Evolutionary conservation across 2,329 filamentous ascomycete genomes (phyloP).

Genomic region (Aspergillus quadricinctus): DNA sequence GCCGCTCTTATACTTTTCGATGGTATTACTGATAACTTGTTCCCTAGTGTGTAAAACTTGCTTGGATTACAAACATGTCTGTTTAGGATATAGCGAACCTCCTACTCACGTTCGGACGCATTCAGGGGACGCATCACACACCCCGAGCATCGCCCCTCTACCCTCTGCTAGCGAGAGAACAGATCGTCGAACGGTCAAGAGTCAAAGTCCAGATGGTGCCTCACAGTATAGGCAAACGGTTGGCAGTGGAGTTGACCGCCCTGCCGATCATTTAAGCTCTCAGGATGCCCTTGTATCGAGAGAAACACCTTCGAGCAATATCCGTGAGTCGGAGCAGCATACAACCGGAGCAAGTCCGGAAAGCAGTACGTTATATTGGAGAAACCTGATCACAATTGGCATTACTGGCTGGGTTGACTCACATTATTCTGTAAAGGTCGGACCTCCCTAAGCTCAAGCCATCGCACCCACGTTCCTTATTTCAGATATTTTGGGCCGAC

Average conservation of each 20-base stretch:
- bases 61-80: conserved; percentile 64
- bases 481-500: conserved; percentile 89
- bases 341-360: conserved; percentile 29
- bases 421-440: conserved; percentile 21
- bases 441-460: conserved; percentile 34
- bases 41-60: conserved; percentile 61
- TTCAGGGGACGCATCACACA: conserved; percentile 24
- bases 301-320: conserved; percentile 12
- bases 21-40: not conserved
- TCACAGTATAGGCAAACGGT: conserved; percentile 5
- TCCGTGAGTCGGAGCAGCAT: conserved; percentile 25
- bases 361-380: conserved; percentile 28
- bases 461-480: conserved; percentile 63
- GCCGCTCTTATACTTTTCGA: not conserved
- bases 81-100: conserved; percentile 61
- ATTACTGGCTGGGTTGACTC: conserved; percentile 2
- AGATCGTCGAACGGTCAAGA: conserved; percentile 19
- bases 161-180: conserved; percentile 14
- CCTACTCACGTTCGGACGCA: conserved; percentile 29
- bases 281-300: conserved; percentile 12
- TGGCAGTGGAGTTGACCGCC: conserved; percentile 9
- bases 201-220: conserved; percentile 24
- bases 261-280: conserved; percentile 11
- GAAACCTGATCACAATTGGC: not conserved
- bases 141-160: conserved; percentile 15